Evolutionary conservation across 805 yeast species (phyloP).

Genomic region (Komagataella mondaviorum): DNA sequence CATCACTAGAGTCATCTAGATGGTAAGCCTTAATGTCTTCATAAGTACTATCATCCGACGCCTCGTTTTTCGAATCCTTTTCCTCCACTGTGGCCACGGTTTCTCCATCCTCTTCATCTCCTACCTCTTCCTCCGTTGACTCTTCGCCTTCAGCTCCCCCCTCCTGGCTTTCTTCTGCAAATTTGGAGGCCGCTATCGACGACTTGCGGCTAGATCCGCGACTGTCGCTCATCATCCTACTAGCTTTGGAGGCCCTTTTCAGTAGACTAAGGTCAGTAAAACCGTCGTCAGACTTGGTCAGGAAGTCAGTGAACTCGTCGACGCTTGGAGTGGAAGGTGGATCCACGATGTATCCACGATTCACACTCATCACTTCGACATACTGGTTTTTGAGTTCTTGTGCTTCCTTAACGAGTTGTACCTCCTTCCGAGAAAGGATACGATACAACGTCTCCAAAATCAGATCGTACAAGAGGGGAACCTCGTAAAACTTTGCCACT

Average conservation of each 20-base stretch:
- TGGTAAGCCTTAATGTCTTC: conserved; percentile 10
- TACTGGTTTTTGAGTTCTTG: conserved; percentile 15
- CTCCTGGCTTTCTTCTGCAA: background rate
- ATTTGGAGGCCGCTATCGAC: background rate
- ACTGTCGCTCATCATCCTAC: conserved; percentile 1
- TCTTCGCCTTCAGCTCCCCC: background rate
- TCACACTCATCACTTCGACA: conserved; percentile 3
- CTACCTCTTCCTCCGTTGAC: background rate
- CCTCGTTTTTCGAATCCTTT: background rate
- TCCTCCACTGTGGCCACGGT: background rate
- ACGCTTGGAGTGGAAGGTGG: conserved; percentile 15
- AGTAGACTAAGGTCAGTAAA: conserved; percentile 40
- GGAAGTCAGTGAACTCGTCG: conserved; percentile 37
- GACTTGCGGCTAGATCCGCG: background rate
- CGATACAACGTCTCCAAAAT: conserved; percentile 59
- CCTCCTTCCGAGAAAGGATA: conserved; percentile 56
- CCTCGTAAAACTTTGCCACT: conserved; percentile 50
- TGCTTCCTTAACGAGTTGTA: conserved; percentile 27
- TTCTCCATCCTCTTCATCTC: background rate
- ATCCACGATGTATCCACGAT: conserved; percentile 5
- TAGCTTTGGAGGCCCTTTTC: conserved; percentile 28
- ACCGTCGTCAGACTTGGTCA: conserved; percentile 55
- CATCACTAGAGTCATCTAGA: conserved; percentile 14
- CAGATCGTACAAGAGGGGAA: conserved; percentile 59
- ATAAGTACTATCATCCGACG: conserved; percentile 4